A percentile compares a stretch with the other conserved stretches of the same genome.
Conservation (phyloP, 1,284 basidiomycete species). For the Coniophora puteana region DNA sequence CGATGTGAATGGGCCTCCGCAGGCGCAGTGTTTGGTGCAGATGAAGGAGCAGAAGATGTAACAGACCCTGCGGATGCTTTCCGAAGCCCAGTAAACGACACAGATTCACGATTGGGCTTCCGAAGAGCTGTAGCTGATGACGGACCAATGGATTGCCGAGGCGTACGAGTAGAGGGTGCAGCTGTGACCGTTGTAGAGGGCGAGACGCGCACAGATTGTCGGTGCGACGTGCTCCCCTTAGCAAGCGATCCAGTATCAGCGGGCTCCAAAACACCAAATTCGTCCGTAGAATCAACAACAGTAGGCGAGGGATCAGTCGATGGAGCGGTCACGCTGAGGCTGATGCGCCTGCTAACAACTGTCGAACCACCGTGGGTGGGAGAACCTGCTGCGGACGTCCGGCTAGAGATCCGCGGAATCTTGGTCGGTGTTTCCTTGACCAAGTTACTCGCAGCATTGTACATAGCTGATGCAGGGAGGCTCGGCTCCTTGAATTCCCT, state of each 20-base stretch:
- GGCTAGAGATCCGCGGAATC: constrained; percentile 88
- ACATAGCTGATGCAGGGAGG: constrained; percentile 47
- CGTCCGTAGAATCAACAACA: constrained; percentile 47
- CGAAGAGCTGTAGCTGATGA: constrained; percentile 46
- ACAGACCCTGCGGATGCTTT: constrained; percentile 80
- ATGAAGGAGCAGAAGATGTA: constrained; percentile 55
- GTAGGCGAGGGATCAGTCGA: constrained; percentile 66
- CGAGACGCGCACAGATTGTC: constrained; percentile 54
- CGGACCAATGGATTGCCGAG: constrained; percentile 60
- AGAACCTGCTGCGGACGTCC: constrained; percentile 65
- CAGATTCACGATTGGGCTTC: constrained; percentile 70
- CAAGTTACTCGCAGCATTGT: constrained; percentile 48
- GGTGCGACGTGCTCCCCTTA: constrained; percentile 29
- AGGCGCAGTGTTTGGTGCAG: constrained; percentile 28
- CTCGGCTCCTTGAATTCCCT: constrained; percentile 54
- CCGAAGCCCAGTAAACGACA: constrained; percentile 69
- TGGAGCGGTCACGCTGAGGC: constrained; percentile 50
- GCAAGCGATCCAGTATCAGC: constrained; percentile 29
- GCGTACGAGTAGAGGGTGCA: constrained; percentile 52
- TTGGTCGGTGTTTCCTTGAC: constrained; percentile 87
- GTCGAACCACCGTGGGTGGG: constrained; percentile 56
- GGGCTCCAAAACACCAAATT: constrained; percentile 76
- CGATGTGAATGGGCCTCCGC: constrained; percentile 42
- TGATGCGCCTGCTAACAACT: constrained; percentile 55
- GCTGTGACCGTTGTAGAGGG: too few relatives aligned